phyloP scores from a whole-genome alignment of 208 protist species.

The Acanthamoeba lenticulata region DNA sequence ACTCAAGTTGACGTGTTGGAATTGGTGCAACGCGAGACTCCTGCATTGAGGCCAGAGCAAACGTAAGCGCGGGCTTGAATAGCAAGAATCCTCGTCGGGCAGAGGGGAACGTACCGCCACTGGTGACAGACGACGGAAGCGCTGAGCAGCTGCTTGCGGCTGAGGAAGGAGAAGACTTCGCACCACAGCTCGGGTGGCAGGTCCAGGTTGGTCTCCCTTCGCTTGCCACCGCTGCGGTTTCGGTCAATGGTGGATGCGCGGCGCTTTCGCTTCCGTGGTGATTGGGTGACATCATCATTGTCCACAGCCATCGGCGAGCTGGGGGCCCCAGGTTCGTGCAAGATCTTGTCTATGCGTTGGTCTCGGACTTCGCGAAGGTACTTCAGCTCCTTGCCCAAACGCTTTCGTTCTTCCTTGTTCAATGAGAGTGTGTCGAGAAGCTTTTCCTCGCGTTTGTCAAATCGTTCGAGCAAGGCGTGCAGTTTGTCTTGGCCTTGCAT shows the following conservation, averaged over 20 bases:
- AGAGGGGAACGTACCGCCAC: not conserved
- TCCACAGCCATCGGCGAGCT: not conserved
- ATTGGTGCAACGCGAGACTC: not conserved
- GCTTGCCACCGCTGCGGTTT: not conserved
- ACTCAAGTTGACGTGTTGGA: constrained; percentile 17
- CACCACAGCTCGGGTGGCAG: constrained; percentile 18
- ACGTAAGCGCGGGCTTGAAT: not conserved
- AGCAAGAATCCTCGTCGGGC: too few relatives aligned
- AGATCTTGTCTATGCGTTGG: not conserved
- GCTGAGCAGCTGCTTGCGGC: not conserved
- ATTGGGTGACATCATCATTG: too few relatives aligned
- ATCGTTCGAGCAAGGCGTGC: constrained; percentile 30
- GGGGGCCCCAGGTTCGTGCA: not conserved
- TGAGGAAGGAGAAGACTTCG: constrained; percentile 27
- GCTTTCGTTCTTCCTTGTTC: not conserved
- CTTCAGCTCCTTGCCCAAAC: not conserved
- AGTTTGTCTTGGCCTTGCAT: constrained; percentile 23
- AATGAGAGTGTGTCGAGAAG: not conserved
- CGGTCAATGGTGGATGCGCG: not conserved
- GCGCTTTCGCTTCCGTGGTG: constrained; percentile 1
- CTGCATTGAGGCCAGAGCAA: not conserved
- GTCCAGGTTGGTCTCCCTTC: not conserved
- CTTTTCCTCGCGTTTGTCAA: not conserved
- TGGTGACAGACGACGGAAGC: not conserved
- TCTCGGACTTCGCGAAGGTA: constrained; percentile 20